A percentile compares a stretch with the other conserved stretches of the same genome.
These are phyloP conservation scores for Acacia melanoxylon DNA, from an alignment of 306 rosid genomes.

Conservation along the genomic window DNA sequence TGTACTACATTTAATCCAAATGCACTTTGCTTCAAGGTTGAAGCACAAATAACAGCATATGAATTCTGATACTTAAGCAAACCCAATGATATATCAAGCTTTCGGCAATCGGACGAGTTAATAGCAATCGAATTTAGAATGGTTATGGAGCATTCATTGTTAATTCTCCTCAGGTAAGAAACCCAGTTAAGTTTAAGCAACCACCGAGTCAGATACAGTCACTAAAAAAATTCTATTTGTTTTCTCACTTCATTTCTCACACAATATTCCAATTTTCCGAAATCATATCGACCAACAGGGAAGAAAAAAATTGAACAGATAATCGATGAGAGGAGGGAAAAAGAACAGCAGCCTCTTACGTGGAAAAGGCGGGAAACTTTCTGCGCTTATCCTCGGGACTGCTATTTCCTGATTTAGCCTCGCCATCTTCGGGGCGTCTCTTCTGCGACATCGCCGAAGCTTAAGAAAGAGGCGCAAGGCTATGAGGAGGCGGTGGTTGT, in stretches of 20 bases:
- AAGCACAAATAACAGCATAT: not conserved
- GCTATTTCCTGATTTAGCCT: constrained; percentile 41
- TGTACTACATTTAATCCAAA: not conserved
- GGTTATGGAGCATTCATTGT: constrained; percentile 4
- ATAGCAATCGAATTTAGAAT: not conserved
- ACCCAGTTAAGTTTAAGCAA: not conserved
- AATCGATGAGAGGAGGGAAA: not conserved
- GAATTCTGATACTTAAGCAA: not conserved
- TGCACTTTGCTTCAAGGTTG: not conserved
- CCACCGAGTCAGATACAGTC: not conserved
- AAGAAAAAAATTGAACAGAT: not conserved
- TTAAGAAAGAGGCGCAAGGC: not conserved
- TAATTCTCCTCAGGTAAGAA: not conserved
- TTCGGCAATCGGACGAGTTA: not conserved
- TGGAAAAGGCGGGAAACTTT: constrained; percentile 50
- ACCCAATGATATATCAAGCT: not conserved
- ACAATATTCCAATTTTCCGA: not conserved
- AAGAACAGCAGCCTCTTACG: constrained; percentile 28
- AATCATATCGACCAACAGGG: not conserved
- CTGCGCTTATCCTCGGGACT: constrained; percentile 72
- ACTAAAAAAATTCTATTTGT: not conserved
- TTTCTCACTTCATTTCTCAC: not conserved
- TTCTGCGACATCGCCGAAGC: constrained; percentile 73
- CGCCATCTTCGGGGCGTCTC: constrained; percentile 71
- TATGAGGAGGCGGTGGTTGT: not conserved